phyloP scores from a whole-genome alignment of 2,329 filamentous ascomycete genomes.

The Exophiala mesophila region DNA sequence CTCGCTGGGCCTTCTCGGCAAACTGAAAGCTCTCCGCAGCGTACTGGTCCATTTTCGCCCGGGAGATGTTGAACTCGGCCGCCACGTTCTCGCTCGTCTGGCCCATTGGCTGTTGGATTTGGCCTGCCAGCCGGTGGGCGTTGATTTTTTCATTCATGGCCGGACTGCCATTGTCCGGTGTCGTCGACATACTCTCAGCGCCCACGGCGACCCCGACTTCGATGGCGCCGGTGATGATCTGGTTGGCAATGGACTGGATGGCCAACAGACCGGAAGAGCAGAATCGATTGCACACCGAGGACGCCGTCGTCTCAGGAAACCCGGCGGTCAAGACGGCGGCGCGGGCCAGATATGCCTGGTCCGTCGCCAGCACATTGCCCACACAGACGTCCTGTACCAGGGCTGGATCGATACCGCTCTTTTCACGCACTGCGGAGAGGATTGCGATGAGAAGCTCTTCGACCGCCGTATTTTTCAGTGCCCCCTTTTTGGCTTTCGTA shows the following conservation, averaged over 20 bases:
- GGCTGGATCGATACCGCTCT: conserved; percentile 58
- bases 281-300: conserved; percentile 84
- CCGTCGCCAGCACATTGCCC: conserved; percentile 81
- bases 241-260: conserved; percentile 84
- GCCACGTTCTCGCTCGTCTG: conserved; percentile 96
- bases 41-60: conserved; percentile 75
- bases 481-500: conserved; percentile 86
- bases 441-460: conserved; percentile 79
- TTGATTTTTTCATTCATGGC: too few species aligned
- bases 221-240: conserved; percentile 74
- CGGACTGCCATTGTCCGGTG: too few species aligned
- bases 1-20: conserved; percentile 83
- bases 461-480: conserved; percentile 87
- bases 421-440: conserved; percentile 69
- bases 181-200: conserved; percentile 75
- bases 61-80: conserved; percentile 75
- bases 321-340: conserved; percentile 83
- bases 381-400: conserved; percentile 84
- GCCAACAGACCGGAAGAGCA: conserved; percentile 94
- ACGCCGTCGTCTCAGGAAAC: conserved; percentile 81
- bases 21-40: conserved; percentile 80
- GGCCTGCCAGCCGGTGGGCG: too few species aligned
- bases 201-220: conserved; percentile 81
- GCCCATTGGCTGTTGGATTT: conserved; percentile 93
- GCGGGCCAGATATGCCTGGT: conserved; percentile 83